phyloP scores from a whole-genome alignment of 345 rosid species.

The Salix dunnii region DNA sequence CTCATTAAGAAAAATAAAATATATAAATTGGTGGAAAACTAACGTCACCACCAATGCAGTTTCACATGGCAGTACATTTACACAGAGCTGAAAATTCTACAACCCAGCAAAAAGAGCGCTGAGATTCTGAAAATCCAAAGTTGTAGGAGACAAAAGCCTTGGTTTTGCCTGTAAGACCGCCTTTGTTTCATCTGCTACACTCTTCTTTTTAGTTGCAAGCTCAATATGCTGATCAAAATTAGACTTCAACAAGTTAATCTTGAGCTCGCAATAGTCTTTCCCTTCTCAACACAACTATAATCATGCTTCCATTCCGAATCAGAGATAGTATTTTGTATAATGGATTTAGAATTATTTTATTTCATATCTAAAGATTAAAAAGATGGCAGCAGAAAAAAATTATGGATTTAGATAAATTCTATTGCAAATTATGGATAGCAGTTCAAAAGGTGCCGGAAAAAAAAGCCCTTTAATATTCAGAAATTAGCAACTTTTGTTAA shows the following conservation, averaged over 20 bases:
- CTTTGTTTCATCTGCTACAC: constrained; percentile 74
- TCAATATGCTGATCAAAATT: constrained; percentile 7
- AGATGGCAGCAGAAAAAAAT: too few species aligned
- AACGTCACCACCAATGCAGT: neutral
- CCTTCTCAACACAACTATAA: too few species aligned
- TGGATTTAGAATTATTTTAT: too few species aligned
- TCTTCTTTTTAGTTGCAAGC: constrained; percentile 92
- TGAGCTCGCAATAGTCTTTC: too few species aligned
- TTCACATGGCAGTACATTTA: neutral
- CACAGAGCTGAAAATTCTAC: neutral
- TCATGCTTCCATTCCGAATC: too few species aligned
- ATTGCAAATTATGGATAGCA: neutral
- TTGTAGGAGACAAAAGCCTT: constrained; percentile 42
- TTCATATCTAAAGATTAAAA: too few species aligned
- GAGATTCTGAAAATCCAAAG: neutral
- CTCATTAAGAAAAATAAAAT: neutral
- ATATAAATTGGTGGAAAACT: neutral
- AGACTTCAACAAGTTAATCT: too few species aligned
- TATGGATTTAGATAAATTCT: constrained; percentile 10
- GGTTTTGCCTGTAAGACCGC: constrained; percentile 63
- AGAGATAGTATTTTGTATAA: too few species aligned
- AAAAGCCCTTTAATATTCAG: constrained; percentile 22
- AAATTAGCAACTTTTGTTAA: constrained; percentile 22
- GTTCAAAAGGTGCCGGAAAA: constrained; percentile 4
- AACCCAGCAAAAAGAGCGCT: neutral